These are phyloP conservation scores for Rutstroemia sp. DNA, from an alignment of 2,329 filamentous ascomycete genomes.

Conservation along the genomic window DNA sequence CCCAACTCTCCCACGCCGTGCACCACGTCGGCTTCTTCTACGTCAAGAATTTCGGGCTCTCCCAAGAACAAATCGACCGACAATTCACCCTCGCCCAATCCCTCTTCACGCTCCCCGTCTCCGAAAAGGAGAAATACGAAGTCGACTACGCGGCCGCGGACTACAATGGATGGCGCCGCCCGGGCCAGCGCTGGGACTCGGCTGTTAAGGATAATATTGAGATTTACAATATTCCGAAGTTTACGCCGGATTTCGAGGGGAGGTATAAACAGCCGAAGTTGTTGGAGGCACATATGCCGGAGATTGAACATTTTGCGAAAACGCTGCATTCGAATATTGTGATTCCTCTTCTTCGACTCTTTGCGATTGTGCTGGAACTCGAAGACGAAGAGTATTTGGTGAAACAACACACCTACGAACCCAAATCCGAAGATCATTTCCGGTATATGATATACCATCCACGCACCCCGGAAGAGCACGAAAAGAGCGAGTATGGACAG, in stretches of 20 bases:
- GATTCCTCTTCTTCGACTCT: conserved; percentile 48
- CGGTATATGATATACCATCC: conserved; percentile 54
- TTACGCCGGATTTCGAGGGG: conserved; percentile 39
- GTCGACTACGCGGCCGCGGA: conserved; percentile 43
- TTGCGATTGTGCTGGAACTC: conserved; percentile 53
- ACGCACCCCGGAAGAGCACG: conserved; percentile 41
- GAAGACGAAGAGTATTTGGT: conserved; percentile 51
- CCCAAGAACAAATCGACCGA: conserved; percentile 49
- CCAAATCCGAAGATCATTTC: conserved; percentile 52
- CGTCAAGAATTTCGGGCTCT: conserved; percentile 54
- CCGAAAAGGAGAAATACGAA: conserved; percentile 52
- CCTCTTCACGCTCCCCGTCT: conserved; percentile 47
- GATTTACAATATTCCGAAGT: conserved; percentile 55
- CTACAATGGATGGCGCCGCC: conserved; percentile 49
- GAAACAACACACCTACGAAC: conserved; percentile 48
- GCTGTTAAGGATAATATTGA: conserved; percentile 44
- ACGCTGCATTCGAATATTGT: conserved; percentile 48
- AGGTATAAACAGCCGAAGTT: conserved; percentile 37
- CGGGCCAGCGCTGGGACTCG: conserved; percentile 28
- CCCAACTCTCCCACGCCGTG: conserved; percentile 45
- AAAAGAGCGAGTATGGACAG: conserved; percentile 37
- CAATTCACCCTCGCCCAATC: conserved; percentile 55
- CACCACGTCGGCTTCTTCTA: conserved; percentile 52
- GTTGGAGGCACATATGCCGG: conserved; percentile 40
- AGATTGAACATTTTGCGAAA: conserved; percentile 46